Evolutionary conservation across 257 asterid species (phyloP), one percentile per base, ranked within the genome.

Genomic region (Przewalskia tangutica): DNA sequence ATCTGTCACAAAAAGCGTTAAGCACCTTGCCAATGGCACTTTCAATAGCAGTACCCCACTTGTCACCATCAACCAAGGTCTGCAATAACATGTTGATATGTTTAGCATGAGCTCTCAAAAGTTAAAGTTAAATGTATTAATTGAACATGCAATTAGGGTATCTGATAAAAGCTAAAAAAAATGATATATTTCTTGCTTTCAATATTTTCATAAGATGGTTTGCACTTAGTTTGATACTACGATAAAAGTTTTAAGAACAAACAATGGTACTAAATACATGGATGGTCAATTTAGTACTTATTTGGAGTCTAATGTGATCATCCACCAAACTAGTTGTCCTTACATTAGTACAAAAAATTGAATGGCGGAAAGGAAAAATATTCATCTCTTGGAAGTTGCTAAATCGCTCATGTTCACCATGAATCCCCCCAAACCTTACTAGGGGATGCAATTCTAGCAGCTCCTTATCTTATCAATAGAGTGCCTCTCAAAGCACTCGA

Each of bases 1-100:
- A 89, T 96, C 90, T 38, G 97, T 91, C 84, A 94, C 99, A 77
- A 94, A 96, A 96, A 59, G 97, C 92, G 83, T 94, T 93, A 85
- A 96, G 92, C 83, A 89, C 36, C 88, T 86, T 77, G 70, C 99
- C 99, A 58, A 94, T 71, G 7, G 98, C 99, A 92, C 80, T 85
- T 86, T 96, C 99, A 73, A 94, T 83, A 83, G 98, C 98, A 71
- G 86, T 17, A 51, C 90, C 94, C 99, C 99, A 96, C 84, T 67
- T 84, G 75, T 94, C 94, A 77, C 90, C 97, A 75, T 91, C 84
- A 81, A 87, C 89, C 92, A 96, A 85, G 77, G 87, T 91, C 99
- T 95, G 91, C 87, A 86, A 86, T 13, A 75, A 16, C 27, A 75
- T 48, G 46, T 27, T 27, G 16, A 75, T 50, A 13, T 23, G 62